phyloP scores from a whole-genome alignment of 2,329 filamentous ascomycete species.

The Ploettnerulaceae sp. region DNA sequence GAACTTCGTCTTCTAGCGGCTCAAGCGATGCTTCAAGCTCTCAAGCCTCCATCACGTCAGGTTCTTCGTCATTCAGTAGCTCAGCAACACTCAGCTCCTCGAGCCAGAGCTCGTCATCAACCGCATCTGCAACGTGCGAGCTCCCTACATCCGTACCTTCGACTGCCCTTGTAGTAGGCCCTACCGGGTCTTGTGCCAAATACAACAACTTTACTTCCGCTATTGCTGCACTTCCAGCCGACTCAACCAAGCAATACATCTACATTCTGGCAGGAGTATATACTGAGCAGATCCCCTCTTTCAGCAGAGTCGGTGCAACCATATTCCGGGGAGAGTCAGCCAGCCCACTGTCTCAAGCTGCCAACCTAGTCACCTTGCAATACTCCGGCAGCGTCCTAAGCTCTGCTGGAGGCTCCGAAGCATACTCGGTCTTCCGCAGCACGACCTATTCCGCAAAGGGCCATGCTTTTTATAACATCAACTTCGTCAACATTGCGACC shows the following conservation, averaged over 20 bases:
- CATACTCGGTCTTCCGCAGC: conserved; percentile 3
- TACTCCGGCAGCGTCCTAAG: conserved; percentile 7
- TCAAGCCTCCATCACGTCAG: neutral
- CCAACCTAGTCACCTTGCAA: conserved; percentile 3
- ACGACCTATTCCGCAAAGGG: conserved; percentile 5
- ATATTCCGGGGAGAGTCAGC: conserved; percentile 10
- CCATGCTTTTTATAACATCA: conserved; percentile 10
- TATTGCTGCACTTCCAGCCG: conserved; percentile 28
- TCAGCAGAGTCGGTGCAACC: conserved; percentile 7
- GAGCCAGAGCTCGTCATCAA: conserved; percentile 8
- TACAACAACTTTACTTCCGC: conserved; percentile 40
- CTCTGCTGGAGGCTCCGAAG: conserved; percentile 3
- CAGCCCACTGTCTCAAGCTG: conserved; percentile 1
- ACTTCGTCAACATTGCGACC: conserved; percentile 9
- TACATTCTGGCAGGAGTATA: conserved; percentile 8
- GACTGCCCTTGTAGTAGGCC: conserved; percentile 34
- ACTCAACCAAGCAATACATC: conserved; percentile 24
- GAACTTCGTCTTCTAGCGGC: neutral
- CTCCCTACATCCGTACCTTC: conserved; percentile 8
- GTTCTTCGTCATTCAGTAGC: neutral
- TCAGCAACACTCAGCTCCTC: neutral
- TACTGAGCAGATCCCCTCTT: conserved; percentile 6
- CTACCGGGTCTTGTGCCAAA: conserved; percentile 33
- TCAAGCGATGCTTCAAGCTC: conserved; percentile 1
- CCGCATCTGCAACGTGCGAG: conserved; percentile 5